Evolutionary conservation across 345 rosid genomes (phyloP).

Genomic region (Hibiscus tridactylites): DNA sequence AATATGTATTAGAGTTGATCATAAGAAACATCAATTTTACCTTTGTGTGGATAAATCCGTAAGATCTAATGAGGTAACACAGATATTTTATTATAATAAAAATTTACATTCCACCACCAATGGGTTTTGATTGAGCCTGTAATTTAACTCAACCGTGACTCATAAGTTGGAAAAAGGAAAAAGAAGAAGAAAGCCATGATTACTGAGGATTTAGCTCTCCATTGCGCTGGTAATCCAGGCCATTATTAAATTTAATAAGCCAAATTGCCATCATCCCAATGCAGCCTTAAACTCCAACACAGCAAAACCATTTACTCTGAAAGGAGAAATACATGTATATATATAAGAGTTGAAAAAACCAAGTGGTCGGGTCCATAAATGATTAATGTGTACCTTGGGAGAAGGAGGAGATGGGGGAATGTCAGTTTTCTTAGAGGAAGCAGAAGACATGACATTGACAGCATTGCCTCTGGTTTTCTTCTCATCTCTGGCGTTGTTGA

Average conservation of each 20-base stretch:
- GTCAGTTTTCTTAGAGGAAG: constrained; percentile 26
- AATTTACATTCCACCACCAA: not conserved
- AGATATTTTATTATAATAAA: not conserved
- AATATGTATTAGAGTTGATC: too few relatives aligned
- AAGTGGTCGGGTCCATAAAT: not conserved
- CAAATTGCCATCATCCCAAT: not conserved
- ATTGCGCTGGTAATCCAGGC: not conserved
- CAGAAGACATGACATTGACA: constrained; percentile 54
- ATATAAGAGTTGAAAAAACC: not conserved
- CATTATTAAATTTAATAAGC: not conserved
- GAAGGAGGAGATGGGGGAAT: constrained; percentile 12
- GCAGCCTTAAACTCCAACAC: not conserved
- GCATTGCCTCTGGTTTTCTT: constrained; percentile 48
- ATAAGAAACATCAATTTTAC: too few relatives aligned
- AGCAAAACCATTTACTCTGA: constrained; percentile 3
- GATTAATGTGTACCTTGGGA: not conserved
- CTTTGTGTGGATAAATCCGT: not conserved
- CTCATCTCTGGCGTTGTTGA: constrained; percentile 95
- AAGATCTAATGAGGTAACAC: too few relatives aligned
- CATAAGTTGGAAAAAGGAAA: not conserved
- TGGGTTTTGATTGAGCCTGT: not conserved
- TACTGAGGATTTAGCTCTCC: not conserved
- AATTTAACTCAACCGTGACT: not conserved
- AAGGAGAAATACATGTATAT: not conserved
- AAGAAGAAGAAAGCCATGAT: not conserved